Evolutionary conservation across 805 yeast genomes (phyloP), one percentile per base, ranked within the genome.

Genomic region (Nakazawaea wyomingensis): DNA sequence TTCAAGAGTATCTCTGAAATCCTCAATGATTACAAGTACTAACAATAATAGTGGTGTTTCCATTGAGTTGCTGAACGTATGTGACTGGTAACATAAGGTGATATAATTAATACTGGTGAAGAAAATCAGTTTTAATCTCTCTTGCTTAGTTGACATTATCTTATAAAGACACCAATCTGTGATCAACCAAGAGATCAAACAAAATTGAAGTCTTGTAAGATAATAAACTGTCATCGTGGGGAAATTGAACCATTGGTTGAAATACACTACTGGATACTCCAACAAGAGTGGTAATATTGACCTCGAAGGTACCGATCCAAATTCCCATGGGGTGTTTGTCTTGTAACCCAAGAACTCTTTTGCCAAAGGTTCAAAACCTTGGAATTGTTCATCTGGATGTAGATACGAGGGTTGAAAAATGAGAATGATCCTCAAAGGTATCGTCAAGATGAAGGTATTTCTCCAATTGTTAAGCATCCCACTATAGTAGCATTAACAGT

Each of bases 311-410:
- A 57, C 40, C 27, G 54, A 53, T 2, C 60, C 66, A 61, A 86
- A 93, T 58, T 91, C 99, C 99, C 99, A 91, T 0, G 97, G 90
- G 1, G 72, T 53, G 11, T 69, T 65, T 7, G 63, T 57, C 62
- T 68, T 21, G 68, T 61, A 45, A 58, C 66, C 72, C 58, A 79
- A 37, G 28, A 37, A 29, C 34, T 35, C 48, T 54, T 60, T 57
- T 10, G 80, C 69, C 19, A 91, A 55, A 0, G 84, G 82, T 58
- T 89, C 95, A 37, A 95, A 74, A n/a, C 82, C 76, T 59, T 95
- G 99, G 59, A 87, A 86, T 59, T 90, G 96, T 64, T 93, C 99
- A 68, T 93, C 99, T 0, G 99, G 99, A 52, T 95, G 99, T 37
- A 93, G 80, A 57, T 95, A 93, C 0, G 96, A 86, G 24, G 83